Evolutionary conservation across 306 rosid species (phyloP), one percentile per base, ranked within the genome.

Genomic region (Ammopiptanthus mongolicus): DNA sequence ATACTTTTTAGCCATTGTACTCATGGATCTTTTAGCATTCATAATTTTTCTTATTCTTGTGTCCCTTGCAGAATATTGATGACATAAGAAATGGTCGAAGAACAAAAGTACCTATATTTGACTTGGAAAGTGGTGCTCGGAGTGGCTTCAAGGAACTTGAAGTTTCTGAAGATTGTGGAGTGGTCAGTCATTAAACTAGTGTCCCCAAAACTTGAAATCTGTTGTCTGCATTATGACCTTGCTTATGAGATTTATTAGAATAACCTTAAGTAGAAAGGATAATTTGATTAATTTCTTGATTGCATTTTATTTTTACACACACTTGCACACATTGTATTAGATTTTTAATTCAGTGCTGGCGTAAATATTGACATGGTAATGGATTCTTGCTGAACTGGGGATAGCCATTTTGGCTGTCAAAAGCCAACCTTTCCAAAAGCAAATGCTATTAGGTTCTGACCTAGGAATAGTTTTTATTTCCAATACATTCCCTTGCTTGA

Each of bases 161-260:
- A 83, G 99, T 95, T 84, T 95, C 99, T 51, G 97, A 95, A 87
- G 99, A 95, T 81, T 95, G 97, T 87, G 99, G 99, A 82, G 99
- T 87, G 98, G 99, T 95, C 73, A 71, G 97, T 88, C 81, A 80
- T 73, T 50, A 64, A 65, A 83, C 33, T 51, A 51, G 55, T 71
- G 47, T 68, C 44, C 55, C 64, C 33, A 72, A 48, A 11, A 33
- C 60, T 81, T 59, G 73, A 64, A 69, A 34, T 65, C 41, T 75
- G 42, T 65, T 74, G 18, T 64, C 56, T 62, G 37, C 15, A 17
- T 64, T 74, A 52, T 15, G 17, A 61, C 36, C 28, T 55, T 59
- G 8, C 42, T 76, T 34, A 29, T 60, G 23, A 74, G 61, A 56
- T 76, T 17, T 56, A 66, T 12, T 46, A 23, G 34, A 74, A 39